A percentile compares a stretch with the other conserved stretches of the same genome.
These are phyloP conservation scores for Fusarium sp. DNA, from an alignment of 2,329 filamentous ascomycete genomes.

Conservation along the genomic window DNA sequence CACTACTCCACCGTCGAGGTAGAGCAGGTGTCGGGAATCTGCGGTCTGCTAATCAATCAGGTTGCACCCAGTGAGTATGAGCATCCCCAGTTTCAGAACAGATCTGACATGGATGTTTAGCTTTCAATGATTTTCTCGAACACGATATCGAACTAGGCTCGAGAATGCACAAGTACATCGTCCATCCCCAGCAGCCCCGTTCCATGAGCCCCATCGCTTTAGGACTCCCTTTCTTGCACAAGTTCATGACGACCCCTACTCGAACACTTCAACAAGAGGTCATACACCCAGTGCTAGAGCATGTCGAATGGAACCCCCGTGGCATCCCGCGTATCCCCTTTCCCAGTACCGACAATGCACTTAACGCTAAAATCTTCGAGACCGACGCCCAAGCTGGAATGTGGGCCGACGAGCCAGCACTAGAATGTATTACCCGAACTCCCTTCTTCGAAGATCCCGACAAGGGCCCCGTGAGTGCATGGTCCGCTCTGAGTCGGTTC, in stretches of 20 bases:
- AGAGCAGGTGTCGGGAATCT: conserved; percentile 11
- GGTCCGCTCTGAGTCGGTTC: background rate
- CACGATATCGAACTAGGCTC: conserved; percentile 13
- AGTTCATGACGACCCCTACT: conserved; percentile 4
- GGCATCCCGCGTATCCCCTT: background rate
- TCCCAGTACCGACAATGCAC: background rate
- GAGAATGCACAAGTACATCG: conserved; percentile 5
- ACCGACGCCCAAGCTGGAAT: background rate
- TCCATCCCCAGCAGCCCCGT: background rate
- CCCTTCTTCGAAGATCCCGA: conserved; percentile 24
- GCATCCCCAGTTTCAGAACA: fast-evolving
- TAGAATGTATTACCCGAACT: conserved; percentile 6
- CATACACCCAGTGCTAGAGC: background rate
- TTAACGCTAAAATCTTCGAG: no score
- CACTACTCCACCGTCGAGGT: conserved; percentile 7
- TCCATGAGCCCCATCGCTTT: background rate
- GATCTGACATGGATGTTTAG: background rate
- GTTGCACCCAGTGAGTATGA: conserved; percentile 4
- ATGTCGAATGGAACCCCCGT: background rate
- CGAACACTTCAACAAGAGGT: background rate
- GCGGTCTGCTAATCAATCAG: background rate
- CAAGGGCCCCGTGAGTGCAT: conserved; percentile 6
- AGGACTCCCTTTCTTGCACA: conserved; percentile 5
- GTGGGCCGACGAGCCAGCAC: background rate
- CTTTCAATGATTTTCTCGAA: conserved; percentile 20